Evolutionary conservation across 768 basidiomycete species (phyloP).

Genomic region (Tricholoma bakamatsutake): DNA sequence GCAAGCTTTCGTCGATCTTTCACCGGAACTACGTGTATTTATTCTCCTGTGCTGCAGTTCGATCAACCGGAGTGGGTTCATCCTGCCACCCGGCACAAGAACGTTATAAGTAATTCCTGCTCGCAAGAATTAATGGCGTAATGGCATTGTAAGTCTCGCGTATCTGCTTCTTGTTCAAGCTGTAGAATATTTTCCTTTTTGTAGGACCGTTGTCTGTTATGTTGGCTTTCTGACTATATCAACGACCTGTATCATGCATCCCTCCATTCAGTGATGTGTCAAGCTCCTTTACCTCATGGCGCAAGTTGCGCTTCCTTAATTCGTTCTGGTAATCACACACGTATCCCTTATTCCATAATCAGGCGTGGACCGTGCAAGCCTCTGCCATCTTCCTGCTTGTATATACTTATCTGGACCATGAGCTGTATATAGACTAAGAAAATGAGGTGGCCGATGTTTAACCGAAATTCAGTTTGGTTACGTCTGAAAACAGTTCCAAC

Average conservation of each 20-base stretch:
- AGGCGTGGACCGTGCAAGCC: background rate
- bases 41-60: constrained; percentile 8
- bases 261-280: constrained; percentile 3
- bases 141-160: constrained; percentile 1
- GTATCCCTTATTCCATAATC: background rate
- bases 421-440: too few species aligned
- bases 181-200: background rate
- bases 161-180: background rate
- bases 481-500: background rate
- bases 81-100: constrained; percentile 4
- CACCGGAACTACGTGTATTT: background rate
- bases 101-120: constrained; percentile 13
- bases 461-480: background rate
- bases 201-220: background rate
- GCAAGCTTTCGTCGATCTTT: constrained; percentile 13
- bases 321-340: constrained; percentile 6
- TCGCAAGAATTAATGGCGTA: constrained; percentile 4
- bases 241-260: background rate
- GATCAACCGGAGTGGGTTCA: constrained; percentile 12
- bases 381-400: background rate
- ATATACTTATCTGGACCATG: background rate
- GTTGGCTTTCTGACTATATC: background rate
- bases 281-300: background rate
- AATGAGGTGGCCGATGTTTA: background rate
- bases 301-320: constrained; percentile 3